Conservation (phyloP, 257 asterid species). For the Penstemon barbatus region DNA sequence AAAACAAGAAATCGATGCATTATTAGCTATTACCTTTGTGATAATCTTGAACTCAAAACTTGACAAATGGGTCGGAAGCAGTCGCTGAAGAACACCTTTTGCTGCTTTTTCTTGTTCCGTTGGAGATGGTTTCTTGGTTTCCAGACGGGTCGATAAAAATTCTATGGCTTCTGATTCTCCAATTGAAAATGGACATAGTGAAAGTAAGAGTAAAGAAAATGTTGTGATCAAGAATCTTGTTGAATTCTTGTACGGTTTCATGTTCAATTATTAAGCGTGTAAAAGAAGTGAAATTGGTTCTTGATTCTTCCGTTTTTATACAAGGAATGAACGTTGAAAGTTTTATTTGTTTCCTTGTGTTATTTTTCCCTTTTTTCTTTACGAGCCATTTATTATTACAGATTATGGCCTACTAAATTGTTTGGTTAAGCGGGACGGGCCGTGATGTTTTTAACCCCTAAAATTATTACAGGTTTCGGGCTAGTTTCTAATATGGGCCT, state of each 20-base stretch:
- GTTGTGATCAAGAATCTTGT: constrained; percentile 26
- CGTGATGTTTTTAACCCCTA: too few relatives aligned
- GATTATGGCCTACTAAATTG: too few relatives aligned
- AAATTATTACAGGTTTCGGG: too few relatives aligned
- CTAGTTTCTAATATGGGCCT: too few relatives aligned
- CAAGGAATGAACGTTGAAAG: constrained; percentile 6
- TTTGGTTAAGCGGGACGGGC: too few relatives aligned
- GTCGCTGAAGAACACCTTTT: constrained; percentile 69
- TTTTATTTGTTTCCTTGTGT: neutral
- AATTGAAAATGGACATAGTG: constrained; percentile 35
- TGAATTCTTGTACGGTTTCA: constrained; percentile 29
- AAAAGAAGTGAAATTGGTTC: neutral
- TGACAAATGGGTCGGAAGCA: constrained; percentile 78
- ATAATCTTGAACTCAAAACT: constrained; percentile 62
- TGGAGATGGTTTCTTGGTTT: constrained; percentile 48
- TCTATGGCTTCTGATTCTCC: constrained; percentile 55
- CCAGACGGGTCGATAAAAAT: constrained; percentile 53
- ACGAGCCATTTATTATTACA: too few relatives aligned
- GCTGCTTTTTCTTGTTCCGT: constrained; percentile 81
- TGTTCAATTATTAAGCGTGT: constrained; percentile 21
- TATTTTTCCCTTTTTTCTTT: too few relatives aligned
- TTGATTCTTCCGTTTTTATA: constrained; percentile 7
- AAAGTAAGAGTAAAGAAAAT: constrained; percentile 27
- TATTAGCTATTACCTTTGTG: constrained; percentile 48
- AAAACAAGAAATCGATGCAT: constrained; percentile 3